A percentile compares a stretch with the other conserved stretches of the same genome.
phyloP scores from a whole-genome alignment of 2,329 filamentous ascomycete genomes.

The Coleophoma eucalyptorum region DNA sequence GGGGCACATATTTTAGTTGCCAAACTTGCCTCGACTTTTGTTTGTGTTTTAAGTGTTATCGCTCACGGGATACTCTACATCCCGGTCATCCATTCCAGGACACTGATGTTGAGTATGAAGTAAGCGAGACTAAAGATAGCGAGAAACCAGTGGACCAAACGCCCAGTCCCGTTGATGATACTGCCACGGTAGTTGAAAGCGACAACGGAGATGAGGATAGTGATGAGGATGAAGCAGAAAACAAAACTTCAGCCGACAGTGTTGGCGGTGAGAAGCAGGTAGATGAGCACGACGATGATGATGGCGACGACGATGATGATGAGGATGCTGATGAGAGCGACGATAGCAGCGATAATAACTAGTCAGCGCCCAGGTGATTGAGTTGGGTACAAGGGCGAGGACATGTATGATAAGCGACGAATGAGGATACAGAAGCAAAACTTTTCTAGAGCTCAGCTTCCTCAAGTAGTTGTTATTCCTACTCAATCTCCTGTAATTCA shows the following conservation, averaged over 20 bases:
- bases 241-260: background rate
- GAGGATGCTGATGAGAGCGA: background rate
- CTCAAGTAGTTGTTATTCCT: no score
- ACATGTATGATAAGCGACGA: no score
- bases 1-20: background rate
- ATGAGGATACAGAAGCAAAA: no score
- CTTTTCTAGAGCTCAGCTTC: no score
- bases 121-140: no score
- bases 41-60: background rate
- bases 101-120: no score
- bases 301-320: background rate
- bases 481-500: no score
- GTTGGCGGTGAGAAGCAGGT: background rate
- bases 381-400: no score
- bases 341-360: background rate
- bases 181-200: background rate
- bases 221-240: background rate
- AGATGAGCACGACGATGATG: background rate
- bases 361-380: background rate
- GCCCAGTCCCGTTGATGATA: background rate
- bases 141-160: no score
- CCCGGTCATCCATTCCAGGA: background rate
- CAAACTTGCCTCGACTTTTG: background rate
- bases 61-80: background rate
- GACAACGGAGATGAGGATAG: background rate